A percentile compares a stretch with the other conserved stretches of the same genome.
phyloP scores from a whole-genome alignment of 192 early-diverging fungal species.

The Umbelopsis vinacea region DNA sequence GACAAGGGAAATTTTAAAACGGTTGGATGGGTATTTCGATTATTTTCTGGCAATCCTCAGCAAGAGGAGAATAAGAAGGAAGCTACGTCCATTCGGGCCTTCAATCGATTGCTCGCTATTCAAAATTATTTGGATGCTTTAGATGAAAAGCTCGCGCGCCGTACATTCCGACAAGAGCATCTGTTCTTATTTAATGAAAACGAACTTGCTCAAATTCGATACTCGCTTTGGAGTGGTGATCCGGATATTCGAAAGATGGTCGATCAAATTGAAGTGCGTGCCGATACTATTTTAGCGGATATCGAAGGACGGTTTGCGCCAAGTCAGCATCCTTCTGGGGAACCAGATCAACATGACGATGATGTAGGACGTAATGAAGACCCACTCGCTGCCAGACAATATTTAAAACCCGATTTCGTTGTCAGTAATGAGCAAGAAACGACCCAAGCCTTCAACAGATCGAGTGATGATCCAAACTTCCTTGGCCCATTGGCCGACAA shows the following conservation, averaged over 20 bases:
- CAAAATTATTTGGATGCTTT: constrained; percentile 62
- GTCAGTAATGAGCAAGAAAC: not conserved
- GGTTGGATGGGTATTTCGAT: constrained; percentile 63
- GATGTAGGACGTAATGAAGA: not conserved
- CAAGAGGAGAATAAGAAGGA: constrained; percentile 65
- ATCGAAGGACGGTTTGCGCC: constrained; percentile 23
- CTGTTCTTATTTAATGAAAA: constrained; percentile 57
- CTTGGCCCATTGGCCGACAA: constrained; percentile 49
- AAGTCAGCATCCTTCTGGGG: not conserved
- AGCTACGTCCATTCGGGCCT: constrained; percentile 58
- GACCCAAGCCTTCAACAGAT: not conserved
- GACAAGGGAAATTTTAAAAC: constrained; percentile 57
- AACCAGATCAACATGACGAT: not conserved
- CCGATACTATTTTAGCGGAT: constrained; percentile 26
- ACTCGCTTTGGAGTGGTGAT: constrained; percentile 59
- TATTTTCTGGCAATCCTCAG: constrained; percentile 61
- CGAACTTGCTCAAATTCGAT: constrained; percentile 47
- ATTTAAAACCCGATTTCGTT: constrained; percentile 24
- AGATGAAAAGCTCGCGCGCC: constrained; percentile 59
- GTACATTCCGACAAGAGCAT: constrained; percentile 48
- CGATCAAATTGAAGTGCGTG: constrained; percentile 34
- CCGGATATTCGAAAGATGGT: constrained; percentile 45
- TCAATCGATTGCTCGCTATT: constrained; percentile 64
- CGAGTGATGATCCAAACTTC: not conserved
- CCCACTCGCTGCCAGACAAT: not conserved